Conservation (phyloP, 306 rosid genomes). For the Psophocarpus tetragonolobus region DNA sequence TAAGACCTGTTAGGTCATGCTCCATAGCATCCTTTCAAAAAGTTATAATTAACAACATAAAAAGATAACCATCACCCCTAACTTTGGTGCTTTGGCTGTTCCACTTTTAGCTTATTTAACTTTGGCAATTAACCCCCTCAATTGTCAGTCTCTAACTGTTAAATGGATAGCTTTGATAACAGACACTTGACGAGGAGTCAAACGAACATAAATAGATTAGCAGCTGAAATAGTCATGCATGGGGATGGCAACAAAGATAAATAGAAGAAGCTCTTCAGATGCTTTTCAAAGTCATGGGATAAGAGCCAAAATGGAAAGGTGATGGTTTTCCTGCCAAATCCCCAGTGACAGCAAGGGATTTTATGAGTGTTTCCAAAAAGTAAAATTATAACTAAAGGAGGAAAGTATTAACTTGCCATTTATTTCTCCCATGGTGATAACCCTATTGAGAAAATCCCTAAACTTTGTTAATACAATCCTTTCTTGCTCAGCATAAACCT, state of each 20-base stretch:
- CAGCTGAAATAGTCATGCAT: not conserved
- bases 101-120: constrained; percentile 5
- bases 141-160: not conserved
- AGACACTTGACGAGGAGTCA: not conserved
- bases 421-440: constrained; percentile 93
- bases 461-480: constrained; percentile 72
- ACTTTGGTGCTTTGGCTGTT: not conserved
- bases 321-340: not conserved
- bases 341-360: not conserved
- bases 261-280: not conserved
- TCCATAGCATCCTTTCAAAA: not conserved
- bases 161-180: not conserved
- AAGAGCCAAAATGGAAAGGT: constrained; percentile 16
- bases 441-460: constrained; percentile 85
- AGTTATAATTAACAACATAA: not conserved
- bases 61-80: not conserved
- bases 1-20: not conserved
- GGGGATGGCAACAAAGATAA: not conserved
- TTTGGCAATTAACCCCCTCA: not conserved
- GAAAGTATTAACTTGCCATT: constrained; percentile 68
- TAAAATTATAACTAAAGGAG: constrained; percentile 14
- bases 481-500: constrained; percentile 85
- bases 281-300: constrained; percentile 19
- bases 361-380: constrained; percentile 16
- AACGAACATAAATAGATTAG: not conserved